These are phyloP conservation scores for Periconia sp. DNA, from an alignment of 2,329 filamentous ascomycete genomes.

Conservation along the genomic window DNA sequence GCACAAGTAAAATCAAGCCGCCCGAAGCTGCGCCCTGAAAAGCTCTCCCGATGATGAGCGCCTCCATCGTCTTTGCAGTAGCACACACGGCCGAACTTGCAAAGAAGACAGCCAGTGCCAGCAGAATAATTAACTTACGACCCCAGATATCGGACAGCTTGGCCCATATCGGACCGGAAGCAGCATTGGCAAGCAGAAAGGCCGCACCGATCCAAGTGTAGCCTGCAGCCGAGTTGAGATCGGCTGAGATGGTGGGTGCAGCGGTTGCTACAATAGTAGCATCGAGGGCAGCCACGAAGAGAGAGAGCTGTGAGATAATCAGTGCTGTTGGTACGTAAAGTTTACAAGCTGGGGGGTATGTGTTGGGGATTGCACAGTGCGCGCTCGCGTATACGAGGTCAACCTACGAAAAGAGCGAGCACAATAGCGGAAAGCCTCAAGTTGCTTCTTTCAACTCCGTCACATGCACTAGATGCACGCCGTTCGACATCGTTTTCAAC, in stretches of 20 bases:
- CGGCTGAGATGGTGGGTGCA: constrained; percentile 67
- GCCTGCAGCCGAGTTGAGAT: constrained; percentile 70
- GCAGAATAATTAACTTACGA: constrained; percentile 60
- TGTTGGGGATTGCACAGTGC: too few relatives aligned
- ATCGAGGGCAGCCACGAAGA: constrained; percentile 52
- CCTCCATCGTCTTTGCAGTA: constrained; percentile 61
- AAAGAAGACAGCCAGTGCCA: constrained; percentile 63
- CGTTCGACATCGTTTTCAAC: constrained; percentile 8
- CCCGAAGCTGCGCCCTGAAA: constrained; percentile 70
- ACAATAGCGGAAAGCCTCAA: constrained; percentile 36
- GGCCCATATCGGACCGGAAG: constrained; percentile 74
- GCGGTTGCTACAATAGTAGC: constrained; percentile 70
- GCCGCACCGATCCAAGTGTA: constrained; percentile 81
- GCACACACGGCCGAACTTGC: constrained; percentile 66
- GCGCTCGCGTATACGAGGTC: too few relatives aligned
- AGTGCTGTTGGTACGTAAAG: too few relatives aligned
- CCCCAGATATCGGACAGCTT: constrained; percentile 65
- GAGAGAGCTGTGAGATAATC: constrained; percentile 38
- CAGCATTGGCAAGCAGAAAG: constrained; percentile 73
- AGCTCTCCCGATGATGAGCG: constrained; percentile 65
- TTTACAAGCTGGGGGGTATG: too few relatives aligned
- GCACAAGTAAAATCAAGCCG: constrained; percentile 66
- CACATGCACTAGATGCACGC: constrained; percentile 11
- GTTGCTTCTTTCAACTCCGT: constrained; percentile 27
- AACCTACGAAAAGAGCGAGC: constrained; percentile 40